Evolutionary conservation across 2,329 filamentous ascomycete genomes (phyloP), one percentile per base, ranked within the genome.

Genomic region (Aspergillus brunneoviolaceus): DNA sequence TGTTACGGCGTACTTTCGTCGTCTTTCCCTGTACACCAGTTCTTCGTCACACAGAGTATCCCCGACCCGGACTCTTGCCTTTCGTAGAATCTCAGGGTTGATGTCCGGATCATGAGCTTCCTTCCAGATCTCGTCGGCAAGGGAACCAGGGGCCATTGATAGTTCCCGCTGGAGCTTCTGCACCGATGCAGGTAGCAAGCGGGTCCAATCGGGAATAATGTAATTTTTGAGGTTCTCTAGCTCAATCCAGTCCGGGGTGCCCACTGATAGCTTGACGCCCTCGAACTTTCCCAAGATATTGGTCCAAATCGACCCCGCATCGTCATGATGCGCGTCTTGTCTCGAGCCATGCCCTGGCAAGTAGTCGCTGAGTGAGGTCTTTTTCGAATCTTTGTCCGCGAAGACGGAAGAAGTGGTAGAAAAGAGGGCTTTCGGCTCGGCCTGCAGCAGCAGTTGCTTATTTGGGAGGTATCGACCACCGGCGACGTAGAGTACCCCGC

Each of bases 101-200:
- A 90, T 81, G 51, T 86, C 81, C 0, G 92, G 87, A 71, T 98
- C 91, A 60, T 92, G 90, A 0, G 95, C 92, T 69, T 98, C 94
- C 64, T 83, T 82, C 95, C 95, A 98, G 60, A 99, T 95, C 67
- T 97, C 91, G 70, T 96, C 89, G 12, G 94, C 92, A 48, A 99
- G 80, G 0, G 92, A 96, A 1, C 92, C 94, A 0, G 92, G 90
- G 0, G 89, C 86, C 86, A 95, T 89, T 35, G 91, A 95, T 16
- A 97, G 81, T 76, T 98, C 94, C 23, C 86, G 85, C 72, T 96
- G 92, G 35, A 98, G 83, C 74, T 96, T 97, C 61, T 85, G 84
- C 58, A 96, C 80, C 57, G 91, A 92, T 3, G 82, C 87, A 0
- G 93, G 93, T 19, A 97, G 79, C 48, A 86, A 73, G 64, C 87